These are phyloP conservation scores for Lobosporangium transversale DNA, from an alignment of 192 early-diverging fungal genomes.

Conservation along the genomic window DNA sequence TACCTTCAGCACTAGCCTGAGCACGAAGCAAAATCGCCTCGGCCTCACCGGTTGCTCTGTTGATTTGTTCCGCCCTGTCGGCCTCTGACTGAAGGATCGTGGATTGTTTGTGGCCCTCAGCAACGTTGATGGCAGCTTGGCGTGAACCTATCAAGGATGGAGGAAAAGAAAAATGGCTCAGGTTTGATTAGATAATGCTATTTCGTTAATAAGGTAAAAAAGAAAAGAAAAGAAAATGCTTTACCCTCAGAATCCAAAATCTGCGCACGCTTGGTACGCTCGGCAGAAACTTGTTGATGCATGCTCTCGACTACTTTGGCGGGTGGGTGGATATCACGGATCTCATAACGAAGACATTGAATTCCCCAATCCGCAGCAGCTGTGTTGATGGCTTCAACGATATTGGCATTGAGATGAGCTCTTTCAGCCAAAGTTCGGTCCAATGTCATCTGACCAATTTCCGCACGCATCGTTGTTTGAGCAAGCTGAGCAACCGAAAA, in stretches of 20 bases:
- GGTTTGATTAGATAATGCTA: too few species aligned
- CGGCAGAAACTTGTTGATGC: conserved; percentile 98
- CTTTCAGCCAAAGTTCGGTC: conserved; percentile 96
- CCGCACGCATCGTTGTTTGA: conserved; percentile 99
- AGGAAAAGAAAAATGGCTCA: neutral
- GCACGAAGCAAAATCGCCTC: conserved; percentile 90
- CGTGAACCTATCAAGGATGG: conserved; percentile 59
- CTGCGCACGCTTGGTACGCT: conserved; percentile 95
- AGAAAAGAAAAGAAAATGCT: neutral
- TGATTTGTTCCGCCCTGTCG: conserved; percentile 89
- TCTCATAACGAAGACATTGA: conserved; percentile 94
- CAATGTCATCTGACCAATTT: conserved; percentile 98
- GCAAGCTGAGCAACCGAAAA: conserved; percentile 96
- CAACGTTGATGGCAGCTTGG: conserved; percentile 97
- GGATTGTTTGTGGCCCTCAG: conserved; percentile 93
- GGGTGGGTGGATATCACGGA: conserved; percentile 95
- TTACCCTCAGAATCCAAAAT: conserved; percentile 85
- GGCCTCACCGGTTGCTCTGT: conserved; percentile 89
- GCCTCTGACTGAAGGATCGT: conserved; percentile 96
- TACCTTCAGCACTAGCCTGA: conserved; percentile 81
- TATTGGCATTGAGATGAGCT: conserved; percentile 90
- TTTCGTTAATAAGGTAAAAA: too few species aligned
- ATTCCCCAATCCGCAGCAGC: conserved; percentile 97
- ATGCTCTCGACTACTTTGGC: conserved; percentile 94
- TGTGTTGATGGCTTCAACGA: conserved; percentile 93